Conservation (phyloP, 2,329 filamentous ascomycete genomes). For the Exophiala calicioides region DNA sequence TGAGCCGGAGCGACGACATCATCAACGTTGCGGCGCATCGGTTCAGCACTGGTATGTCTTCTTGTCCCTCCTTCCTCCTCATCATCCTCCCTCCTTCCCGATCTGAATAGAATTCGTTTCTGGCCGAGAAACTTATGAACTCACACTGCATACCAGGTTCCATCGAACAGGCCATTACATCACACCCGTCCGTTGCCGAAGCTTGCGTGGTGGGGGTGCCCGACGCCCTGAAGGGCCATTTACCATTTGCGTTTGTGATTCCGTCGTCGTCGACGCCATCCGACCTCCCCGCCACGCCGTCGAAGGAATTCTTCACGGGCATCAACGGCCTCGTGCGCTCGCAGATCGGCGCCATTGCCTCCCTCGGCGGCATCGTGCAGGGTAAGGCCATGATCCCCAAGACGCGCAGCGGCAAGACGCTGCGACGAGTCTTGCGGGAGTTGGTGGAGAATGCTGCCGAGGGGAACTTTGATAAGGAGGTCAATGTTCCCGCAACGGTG, state of each 20-base stretch:
- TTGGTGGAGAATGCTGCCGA: slow-evolving; percentile 78
- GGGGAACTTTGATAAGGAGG: slow-evolving; percentile 69
- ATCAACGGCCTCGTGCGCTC: slow-evolving; percentile 63
- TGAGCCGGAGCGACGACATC: slow-evolving; percentile 74
- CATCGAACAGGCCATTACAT: slow-evolving; percentile 88
- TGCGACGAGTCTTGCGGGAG: slow-evolving; percentile 78
- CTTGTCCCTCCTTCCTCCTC: background rate
- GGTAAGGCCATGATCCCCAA: slow-evolving; percentile 86
- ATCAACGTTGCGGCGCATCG: slow-evolving; percentile 95
- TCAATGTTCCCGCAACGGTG: slow-evolving; percentile 78
- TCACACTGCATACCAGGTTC: slow-evolving; percentile 61
- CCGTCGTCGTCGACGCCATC: slow-evolving; percentile 46
- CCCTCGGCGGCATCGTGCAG: slow-evolving; percentile 81
- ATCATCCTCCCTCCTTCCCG: slow-evolving; percentile 1
- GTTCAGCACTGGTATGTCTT: slow-evolving; percentile 74
- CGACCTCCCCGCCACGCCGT: slow-evolving; percentile 39
- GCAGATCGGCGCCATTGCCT: slow-evolving; percentile 85
- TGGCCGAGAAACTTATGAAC: slow-evolving; percentile 9
- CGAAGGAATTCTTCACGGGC: slow-evolving; percentile 45
- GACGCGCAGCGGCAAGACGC: slow-evolving; percentile 87
- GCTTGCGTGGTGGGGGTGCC: slow-evolving; percentile 84
- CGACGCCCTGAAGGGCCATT: slow-evolving; percentile 81
- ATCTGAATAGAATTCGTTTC: background rate
- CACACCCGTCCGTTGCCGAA: slow-evolving; percentile 76
- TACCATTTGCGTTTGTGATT: slow-evolving; percentile 88